Evolutionary conservation across 78 protist genomes (phyloP), one percentile per base, ranked within the genome.

Genomic region (Thecamonas trahens): DNA sequence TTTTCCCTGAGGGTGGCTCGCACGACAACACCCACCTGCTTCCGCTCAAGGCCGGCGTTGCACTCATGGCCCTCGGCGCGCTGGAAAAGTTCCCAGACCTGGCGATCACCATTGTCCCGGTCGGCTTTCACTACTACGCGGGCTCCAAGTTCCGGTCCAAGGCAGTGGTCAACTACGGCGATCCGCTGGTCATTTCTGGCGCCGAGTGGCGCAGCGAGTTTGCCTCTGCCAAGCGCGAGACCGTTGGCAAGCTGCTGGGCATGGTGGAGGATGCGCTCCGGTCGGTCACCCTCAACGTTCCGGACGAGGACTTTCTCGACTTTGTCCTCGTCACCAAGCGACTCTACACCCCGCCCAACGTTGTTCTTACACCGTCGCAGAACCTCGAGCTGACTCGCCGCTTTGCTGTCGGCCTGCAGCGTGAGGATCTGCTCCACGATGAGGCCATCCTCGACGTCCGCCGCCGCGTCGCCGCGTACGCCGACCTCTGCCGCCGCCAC

Each of bases 1-100:
- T 78, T 61, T 78, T 72, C 64, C 78, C 84, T 0, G 84, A 78
- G 39, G 84, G 84, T 42, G 77, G 76, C 24, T 62, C 73, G 35
- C 84, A 78, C 63, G 84, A 78, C 57, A 42, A 47, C 11, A 7
- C 78, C n/a, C 0, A 0, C 37, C 72, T 78, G 59, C 61, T 72
- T 28, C 78, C 76, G 24, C 53, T 78, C 72, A 78, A 78, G 63
- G 70, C 58, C 49, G 84, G 84, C 45, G 44, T 63, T 6, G 72
- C 78, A 4, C 26, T 44, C 37, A 57, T 71, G 58, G 76, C 78
- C 20, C 72, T 78, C 13, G 79, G 79, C 7, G 79, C 70, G 22
- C n/a, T 34, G 65, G 79, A 22, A 29, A 9, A 9, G 39, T 28
- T 5, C 31, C 40, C 58, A 18, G 28, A 28, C 58, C 0, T 63